These are phyloP conservation scores for Gastrolobium villosum DNA, from an alignment of 306 rosid genomes.

Conservation along the genomic window DNA sequence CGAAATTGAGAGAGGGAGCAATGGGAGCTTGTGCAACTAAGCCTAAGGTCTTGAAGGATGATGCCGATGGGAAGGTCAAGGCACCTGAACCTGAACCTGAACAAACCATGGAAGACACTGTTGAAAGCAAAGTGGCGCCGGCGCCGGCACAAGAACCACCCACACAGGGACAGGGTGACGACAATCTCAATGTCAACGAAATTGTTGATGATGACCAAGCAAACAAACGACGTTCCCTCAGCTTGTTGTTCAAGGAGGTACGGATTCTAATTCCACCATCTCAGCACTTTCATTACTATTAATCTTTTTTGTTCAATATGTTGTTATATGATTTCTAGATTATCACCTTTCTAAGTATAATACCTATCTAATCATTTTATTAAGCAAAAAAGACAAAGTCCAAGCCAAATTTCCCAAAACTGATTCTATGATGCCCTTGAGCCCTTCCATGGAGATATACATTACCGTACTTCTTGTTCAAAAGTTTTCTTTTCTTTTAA, in stretches of 20 bases:
- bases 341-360: background rate
- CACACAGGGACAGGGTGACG: background rate
- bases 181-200: slow-evolving; percentile 37
- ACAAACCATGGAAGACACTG: slow-evolving; percentile 18
- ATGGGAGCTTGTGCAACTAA: slow-evolving; percentile 85
- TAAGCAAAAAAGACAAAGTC: background rate
- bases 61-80: background rate
- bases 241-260: slow-evolving; percentile 66
- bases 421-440: background rate
- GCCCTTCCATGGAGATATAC: slow-evolving; percentile 28
- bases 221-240: slow-evolving; percentile 65
- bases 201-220: slow-evolving; percentile 53
- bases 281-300: background rate
- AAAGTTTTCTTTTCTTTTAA: background rate
- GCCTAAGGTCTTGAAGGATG: slow-evolving; percentile 59
- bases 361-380: background rate
- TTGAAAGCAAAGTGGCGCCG: background rate
- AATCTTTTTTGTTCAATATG: background rate
- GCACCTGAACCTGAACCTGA: slow-evolving; percentile 53
- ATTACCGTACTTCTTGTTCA: background rate
- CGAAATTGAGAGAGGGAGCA: background rate
- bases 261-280: background rate
- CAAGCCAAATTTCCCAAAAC: background rate
- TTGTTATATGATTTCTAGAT: background rate
- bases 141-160: background rate